These are phyloP conservation scores for Sicyos baderoa DNA, from an alignment of 306 rosid species.

Conservation along the genomic window DNA sequence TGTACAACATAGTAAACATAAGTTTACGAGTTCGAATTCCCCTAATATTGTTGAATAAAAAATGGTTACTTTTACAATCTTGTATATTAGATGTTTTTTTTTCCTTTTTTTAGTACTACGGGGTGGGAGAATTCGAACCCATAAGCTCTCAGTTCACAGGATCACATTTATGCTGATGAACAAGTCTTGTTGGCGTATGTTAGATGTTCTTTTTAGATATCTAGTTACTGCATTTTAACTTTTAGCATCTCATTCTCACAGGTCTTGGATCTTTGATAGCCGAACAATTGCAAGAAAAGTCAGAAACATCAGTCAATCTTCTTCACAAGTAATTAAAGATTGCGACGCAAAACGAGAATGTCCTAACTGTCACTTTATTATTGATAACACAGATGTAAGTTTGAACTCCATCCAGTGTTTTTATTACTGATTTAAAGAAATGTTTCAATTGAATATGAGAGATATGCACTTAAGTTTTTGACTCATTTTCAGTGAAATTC, in stretches of 20 bases:
- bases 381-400: constrained; percentile 79
- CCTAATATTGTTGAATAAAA: no score
- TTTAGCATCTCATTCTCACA: constrained; percentile 26
- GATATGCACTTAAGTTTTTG: background rate
- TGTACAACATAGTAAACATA: no score
- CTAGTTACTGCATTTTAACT: constrained; percentile 10
- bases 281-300: constrained; percentile 80
- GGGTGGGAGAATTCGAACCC: no score
- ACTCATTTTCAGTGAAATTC: background rate
- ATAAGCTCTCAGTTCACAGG: no score
- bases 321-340: constrained; percentile 53
- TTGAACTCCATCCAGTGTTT: constrained; percentile 15
- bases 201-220: background rate
- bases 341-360: constrained; percentile 74
- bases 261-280: constrained; percentile 69
- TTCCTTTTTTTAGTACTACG: no score
- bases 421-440: constrained; percentile 10
- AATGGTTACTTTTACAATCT: background rate
- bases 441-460: background rate
- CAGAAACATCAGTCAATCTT: constrained; percentile 36
- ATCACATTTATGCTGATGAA: no score
- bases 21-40: no score
- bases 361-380: constrained; percentile 53
- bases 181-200: background rate
- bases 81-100: background rate